These are phyloP conservation scores for Vigna radiata DNA, from an alignment of 306 rosid genomes.

Conservation along the genomic window DNA sequence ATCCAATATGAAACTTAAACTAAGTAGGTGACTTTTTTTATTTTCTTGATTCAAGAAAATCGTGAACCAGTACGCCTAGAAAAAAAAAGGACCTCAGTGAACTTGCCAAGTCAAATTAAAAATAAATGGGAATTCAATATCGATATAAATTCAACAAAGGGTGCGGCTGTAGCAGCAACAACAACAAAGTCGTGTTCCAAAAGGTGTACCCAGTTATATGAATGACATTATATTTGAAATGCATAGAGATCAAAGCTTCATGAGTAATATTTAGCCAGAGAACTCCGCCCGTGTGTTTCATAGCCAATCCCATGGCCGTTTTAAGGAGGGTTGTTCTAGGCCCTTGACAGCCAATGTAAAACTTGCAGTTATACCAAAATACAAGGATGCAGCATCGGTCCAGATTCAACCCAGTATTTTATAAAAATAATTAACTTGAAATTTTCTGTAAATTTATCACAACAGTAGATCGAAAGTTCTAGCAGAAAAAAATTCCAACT, in stretches of 20 bases:
- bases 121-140: conserved; percentile 4
- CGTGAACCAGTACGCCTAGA: conserved; percentile 1
- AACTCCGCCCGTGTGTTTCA: too few species aligned
- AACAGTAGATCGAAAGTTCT: conserved; percentile 24
- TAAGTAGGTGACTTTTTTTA: neutral
- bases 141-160: conserved; percentile 9
- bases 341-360: too few species aligned
- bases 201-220: too few species aligned
- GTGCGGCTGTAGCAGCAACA: neutral
- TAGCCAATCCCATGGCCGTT: too few species aligned
- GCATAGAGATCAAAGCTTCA: too few species aligned
- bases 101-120: conserved; percentile 27
- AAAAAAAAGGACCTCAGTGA: conserved; percentile 23
- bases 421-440: neutral
- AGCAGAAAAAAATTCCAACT: conserved; percentile 34
- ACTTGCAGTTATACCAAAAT: neutral
- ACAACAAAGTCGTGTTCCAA: too few species aligned
- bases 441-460: conserved; percentile 5
- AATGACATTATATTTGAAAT: too few species aligned
- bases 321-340: too few species aligned
- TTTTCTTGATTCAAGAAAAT: conserved; percentile 3
- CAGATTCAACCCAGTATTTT: conserved; percentile 19
- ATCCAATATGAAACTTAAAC: conserved; percentile 15
- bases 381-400: conserved; percentile 12
- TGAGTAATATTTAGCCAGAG: too few species aligned